These are phyloP conservation scores for Penicillium hordei DNA, from an alignment of 2,329 filamentous ascomycete species.

Conservation along the genomic window DNA sequence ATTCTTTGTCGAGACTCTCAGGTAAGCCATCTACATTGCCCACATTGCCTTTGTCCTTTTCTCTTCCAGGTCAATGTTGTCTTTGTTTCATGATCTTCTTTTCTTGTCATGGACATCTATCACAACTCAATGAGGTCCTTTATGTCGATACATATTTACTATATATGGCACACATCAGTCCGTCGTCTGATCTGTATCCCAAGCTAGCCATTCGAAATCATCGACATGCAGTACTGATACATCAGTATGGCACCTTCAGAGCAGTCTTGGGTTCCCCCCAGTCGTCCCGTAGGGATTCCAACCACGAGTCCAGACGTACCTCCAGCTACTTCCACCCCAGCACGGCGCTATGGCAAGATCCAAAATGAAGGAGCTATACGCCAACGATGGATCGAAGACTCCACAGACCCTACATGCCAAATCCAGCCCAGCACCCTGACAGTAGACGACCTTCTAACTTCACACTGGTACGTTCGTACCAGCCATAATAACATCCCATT, in stretches of 20 bases:
- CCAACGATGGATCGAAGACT: slow-evolving; percentile 2
- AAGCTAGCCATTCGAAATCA: background rate
- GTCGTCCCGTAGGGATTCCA: background rate
- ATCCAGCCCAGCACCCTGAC: background rate
- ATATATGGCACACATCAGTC: background rate
- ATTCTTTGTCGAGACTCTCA: background rate
- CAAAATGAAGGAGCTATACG: background rate
- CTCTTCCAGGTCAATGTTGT: background rate
- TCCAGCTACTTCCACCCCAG: background rate
- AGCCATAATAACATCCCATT: background rate
- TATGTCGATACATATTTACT: no score
- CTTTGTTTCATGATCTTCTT: background rate
- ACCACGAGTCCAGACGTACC: background rate
- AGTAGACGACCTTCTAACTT: background rate
- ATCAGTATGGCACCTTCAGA: background rate
- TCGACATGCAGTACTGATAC: background rate
- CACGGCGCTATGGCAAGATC: background rate
- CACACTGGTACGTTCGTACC: background rate
- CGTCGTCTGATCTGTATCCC: background rate
- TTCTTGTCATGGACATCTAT: background rate
- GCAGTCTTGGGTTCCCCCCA: background rate
- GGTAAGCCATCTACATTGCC: no score
- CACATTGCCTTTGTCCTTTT: background rate
- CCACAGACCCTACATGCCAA: background rate
- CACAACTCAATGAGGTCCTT: background rate